phyloP scores from a whole-genome alignment of 306 rosid genomes.

The Rosa rugosa region DNA sequence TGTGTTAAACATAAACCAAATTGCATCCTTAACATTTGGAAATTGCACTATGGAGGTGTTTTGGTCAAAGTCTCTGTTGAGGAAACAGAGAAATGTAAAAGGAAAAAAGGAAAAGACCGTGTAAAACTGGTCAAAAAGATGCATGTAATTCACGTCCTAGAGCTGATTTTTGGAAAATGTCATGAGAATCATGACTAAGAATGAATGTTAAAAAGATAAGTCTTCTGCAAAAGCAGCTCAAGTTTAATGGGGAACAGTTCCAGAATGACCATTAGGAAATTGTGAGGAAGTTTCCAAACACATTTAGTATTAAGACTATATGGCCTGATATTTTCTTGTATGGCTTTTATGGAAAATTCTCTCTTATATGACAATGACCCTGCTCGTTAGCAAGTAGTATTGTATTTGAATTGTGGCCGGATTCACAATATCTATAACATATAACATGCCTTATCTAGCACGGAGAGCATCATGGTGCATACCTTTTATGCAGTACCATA shows the following conservation, averaged over 20 bases:
- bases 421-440: neutral
- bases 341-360: neutral
- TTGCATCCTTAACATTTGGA: neutral
- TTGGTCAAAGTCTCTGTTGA: slow-evolving; percentile 6
- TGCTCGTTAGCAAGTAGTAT: neutral
- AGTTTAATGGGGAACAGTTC: neutral
- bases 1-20: neutral
- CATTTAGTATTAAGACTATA: neutral
- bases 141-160: neutral
- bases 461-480: neutral
- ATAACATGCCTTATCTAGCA: neutral
- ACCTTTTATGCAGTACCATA: neutral
- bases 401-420: neutral
- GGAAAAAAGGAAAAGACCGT: neutral
- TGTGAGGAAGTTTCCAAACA: neutral
- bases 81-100: slow-evolving; percentile 8
- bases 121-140: slow-evolving; percentile 11
- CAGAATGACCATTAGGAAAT: slow-evolving; percentile 4
- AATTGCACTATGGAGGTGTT: too few species aligned
- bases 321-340: neutral
- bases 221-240: neutral
- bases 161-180: neutral
- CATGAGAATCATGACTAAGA: slow-evolving; percentile 6
- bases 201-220: neutral
- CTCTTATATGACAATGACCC: neutral